These are phyloP conservation scores for Populus tomentosa DNA, from an alignment of 441 rosid genomes.

Conservation along the genomic window DNA sequence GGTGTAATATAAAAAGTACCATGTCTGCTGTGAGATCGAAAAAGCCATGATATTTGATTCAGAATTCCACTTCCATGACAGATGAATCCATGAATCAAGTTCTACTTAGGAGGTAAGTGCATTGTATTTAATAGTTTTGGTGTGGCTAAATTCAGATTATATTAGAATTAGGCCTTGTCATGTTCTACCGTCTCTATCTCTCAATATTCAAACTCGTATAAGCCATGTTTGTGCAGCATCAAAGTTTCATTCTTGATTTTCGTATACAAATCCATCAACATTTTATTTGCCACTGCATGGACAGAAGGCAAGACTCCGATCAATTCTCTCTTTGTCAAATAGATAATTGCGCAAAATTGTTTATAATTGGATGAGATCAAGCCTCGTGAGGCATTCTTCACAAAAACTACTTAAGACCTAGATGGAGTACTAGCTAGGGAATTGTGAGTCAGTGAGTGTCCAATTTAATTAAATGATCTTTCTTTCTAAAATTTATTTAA, in stretches of 20 bases:
- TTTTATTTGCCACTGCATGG: neutral
- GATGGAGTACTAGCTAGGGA: too few species aligned
- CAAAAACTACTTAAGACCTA: neutral
- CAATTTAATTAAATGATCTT: too few species aligned
- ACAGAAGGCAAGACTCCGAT: neutral
- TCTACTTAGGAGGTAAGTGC: neutral
- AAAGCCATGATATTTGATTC: neutral
- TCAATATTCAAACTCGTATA: neutral
- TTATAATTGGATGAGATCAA: neutral
- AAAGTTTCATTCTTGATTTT: neutral
- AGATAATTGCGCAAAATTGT: neutral
- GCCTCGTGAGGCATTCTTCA: neutral
- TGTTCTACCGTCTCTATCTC: neutral
- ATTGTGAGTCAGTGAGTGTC: too few species aligned
- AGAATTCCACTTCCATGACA: neutral
- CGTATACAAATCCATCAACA: neutral
- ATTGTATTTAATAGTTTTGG: neutral
- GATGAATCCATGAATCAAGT: neutral
- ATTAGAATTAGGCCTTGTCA: neutral
- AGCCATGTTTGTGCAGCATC: neutral
- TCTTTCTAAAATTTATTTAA: too few species aligned
- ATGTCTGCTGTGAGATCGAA: neutral
- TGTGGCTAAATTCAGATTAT: neutral
- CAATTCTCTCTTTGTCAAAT: too few species aligned
- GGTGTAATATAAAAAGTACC: neutral